Evolutionary conservation across 306 rosid species (phyloP), one percentile per base, ranked within the genome.

Genomic region (Acacia acuminata): DNA sequence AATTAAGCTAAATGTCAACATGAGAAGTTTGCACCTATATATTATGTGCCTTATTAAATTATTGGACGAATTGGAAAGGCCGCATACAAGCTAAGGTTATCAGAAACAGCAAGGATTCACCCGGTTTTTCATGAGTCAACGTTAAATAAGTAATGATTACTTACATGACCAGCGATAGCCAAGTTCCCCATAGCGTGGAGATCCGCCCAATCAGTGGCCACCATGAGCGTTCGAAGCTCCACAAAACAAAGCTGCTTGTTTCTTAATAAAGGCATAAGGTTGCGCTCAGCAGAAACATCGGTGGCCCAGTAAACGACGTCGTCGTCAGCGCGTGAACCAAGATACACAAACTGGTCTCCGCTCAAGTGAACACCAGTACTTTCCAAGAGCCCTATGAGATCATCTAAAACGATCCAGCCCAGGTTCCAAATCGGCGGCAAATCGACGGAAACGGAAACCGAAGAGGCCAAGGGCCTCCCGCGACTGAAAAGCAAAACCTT

Each of bases 121-220:
- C 24, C 24, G 2, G 22, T 19, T 17, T 53, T 53, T 19, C 22
- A 53, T 53, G 60, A 38, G 42, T 38, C 42, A 36, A 5, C 7
- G 42, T 38, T 38, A 38, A 38, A 38, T 44, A 44, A 44, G 56
- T 32, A 82, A 61, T 25, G 44, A 70, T 0, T 64, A 89, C 97
- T 89, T 83, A 95, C 99, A 82, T 93, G 96, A 75, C 98, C 98
- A 53, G 97, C 99, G 85, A 95, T 82, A 72, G 98, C 94, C 87
- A 95, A 84, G 64, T 89, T 90, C 17, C 78, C 86, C 99, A 93
- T 93, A 7, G 93, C 90, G 71, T 82, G 70, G 7, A 44, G 40
- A 81, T 95, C 94, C 27, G 81, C 88, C 99, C 99, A 93, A 79
- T 93, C 92, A 9, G 97, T 84, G 12, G 98, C 99, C 68, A 93